phyloP scores from a whole-genome alignment of 2,329 filamentous ascomycete species.

The Dendryphion nanum region DNA sequence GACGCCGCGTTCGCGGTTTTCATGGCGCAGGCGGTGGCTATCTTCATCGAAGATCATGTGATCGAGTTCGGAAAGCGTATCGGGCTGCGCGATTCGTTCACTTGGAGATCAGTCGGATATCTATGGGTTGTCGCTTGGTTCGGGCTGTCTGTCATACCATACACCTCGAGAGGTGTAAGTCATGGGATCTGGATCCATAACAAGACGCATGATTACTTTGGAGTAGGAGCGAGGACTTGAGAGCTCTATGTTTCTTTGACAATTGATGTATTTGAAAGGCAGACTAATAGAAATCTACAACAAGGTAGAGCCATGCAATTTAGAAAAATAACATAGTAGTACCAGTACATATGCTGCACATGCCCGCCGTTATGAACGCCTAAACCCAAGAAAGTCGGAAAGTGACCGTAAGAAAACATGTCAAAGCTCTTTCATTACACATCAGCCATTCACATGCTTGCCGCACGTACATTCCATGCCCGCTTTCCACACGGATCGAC shows the following conservation, averaged over 20 bases:
- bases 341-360: no score
- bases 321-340: no score
- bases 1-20: constrained; percentile 17
- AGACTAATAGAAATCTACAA: no score
- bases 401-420: no score
- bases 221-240: constrained; percentile 15
- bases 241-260: not conserved
- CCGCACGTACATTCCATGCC: no score
- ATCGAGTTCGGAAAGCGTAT: constrained; percentile 20
- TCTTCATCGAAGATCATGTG: constrained; percentile 30
- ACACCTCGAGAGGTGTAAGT: constrained; percentile 3
- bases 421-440: no score
- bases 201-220: constrained; percentile 16
- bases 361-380: no score
- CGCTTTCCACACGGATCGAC: no score
- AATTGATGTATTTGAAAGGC: no score
- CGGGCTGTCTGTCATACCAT: constrained; percentile 12
- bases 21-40: constrained; percentile 21
- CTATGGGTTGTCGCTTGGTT: constrained; percentile 20
- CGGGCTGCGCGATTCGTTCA: constrained; percentile 11
- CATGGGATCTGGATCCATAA: constrained; percentile 23
- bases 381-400: no score
- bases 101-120: constrained; percentile 21
- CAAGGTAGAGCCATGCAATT: no score
- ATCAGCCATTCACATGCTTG: no score